These are phyloP conservation scores for Plasmodium knowlesi DNA, from an alignment of 169 alveolate genomes.

Conservation along the genomic window DNA sequence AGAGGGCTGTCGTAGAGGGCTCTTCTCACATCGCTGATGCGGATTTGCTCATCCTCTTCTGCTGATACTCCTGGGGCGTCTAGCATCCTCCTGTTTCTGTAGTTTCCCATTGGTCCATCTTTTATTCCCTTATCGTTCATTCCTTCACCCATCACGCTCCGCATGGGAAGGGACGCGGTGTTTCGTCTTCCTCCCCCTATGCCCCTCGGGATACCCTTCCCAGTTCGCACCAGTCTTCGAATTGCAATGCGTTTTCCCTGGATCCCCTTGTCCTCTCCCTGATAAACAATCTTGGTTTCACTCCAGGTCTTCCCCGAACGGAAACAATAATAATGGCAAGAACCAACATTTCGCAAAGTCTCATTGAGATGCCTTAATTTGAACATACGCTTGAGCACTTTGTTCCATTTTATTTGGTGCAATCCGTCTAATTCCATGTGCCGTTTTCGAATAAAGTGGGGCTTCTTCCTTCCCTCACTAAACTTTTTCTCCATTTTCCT, in stretches of 20 bases:
- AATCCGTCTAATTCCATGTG: background rate
- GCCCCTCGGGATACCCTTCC: background rate
- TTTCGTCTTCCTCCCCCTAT: background rate
- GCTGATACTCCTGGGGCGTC: background rate
- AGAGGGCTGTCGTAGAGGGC: background rate
- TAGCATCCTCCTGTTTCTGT: background rate
- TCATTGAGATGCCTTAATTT: background rate
- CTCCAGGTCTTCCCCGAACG: background rate
- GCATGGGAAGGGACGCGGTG: background rate
- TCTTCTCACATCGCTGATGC: background rate
- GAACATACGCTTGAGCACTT: slow-evolving; percentile 8
- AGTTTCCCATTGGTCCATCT: background rate
- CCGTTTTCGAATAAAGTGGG: background rate
- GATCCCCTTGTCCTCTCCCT: background rate
- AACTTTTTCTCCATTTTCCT: background rate
- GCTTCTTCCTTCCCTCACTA: background rate
- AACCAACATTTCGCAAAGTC: background rate
- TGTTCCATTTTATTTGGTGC: background rate
- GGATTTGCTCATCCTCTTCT: background rate
- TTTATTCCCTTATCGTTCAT: background rate
- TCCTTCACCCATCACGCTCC: background rate
- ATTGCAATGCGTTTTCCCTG: background rate
- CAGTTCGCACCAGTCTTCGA: background rate
- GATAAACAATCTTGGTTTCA: background rate
- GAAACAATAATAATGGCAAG: background rate